Base-by-base conservation (phyloP, 805 yeast species). In the Metschnikowia chrysomelidarum region DNA sequence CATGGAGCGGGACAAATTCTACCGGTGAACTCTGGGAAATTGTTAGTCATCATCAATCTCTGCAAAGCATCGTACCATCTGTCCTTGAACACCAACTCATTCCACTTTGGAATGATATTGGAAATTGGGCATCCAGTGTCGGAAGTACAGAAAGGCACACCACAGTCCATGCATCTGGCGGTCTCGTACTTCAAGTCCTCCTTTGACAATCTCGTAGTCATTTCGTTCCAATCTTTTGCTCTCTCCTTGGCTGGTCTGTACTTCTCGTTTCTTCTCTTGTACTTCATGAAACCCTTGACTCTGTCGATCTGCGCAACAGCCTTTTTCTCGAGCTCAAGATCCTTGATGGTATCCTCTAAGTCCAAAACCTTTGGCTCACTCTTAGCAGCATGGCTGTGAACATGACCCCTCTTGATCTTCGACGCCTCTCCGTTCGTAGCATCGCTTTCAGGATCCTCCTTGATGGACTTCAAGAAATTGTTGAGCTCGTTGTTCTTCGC, bases 1-100 rank as follows among this genome's bases (percentile, higher is more conserved):
- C 98, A 91, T 46, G 98, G 98, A 43, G 98, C 98, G 15, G 98
- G 98, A 68, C 98, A 91, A 46, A 91, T 91, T 67, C 97, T 80
- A 43, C 97, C 96, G 41, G 98, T 91, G 57, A 93, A 91, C 67
- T 93, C 98, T 15, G 98, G 98, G 84, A 93, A 91, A 68, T 93
- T 91, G 71, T 91, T 91, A 43, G 98, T 93, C 89, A 88, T 91
- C 59, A 86, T 67, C 59, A 91, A 74, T 51, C 96, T 76, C 59
- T 88, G 91, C 53, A 88, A 73, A 13, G 98, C 98, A 53, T 87
- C 89, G 55, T 72, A 79, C 98, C 98, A 91, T 58, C 91, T 80
- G 63, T 87, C 91, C 62, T 88, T 78, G 78, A 88, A 91, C 13
- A 91, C 96, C 50, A 93, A 76, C 60, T 89, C 98, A 62, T 91